Base-by-base conservation (phyloP, 257 asterid genomes). In the Orobanche coerulescens region DNA sequence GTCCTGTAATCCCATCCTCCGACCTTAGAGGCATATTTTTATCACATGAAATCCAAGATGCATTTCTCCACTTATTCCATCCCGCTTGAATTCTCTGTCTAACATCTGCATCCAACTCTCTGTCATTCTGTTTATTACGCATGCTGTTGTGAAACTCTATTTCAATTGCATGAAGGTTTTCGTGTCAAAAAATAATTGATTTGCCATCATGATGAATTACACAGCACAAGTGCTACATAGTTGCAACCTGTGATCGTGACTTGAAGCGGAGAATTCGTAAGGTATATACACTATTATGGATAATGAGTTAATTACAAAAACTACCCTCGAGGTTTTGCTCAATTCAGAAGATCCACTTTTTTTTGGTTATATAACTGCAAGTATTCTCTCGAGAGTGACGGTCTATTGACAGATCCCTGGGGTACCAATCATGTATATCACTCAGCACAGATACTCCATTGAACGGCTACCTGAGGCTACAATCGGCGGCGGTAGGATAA, bases 161-260 rank as follows among this genome's bases (percentile, higher is more conserved):
- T 28, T 62, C 28, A 43, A 19, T 56, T 2, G 22, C 15, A 25
- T 4, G 10, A 53, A 43, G 36, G n/a, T 15, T 56, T 57, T 49
- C 5, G 10, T 31, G 13, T 46, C 39, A 36, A 61, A 30, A 52
- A 26, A 13, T 49, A 26, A 34, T 40, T 62, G 44, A 69, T 64
- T 28, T 70, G 48, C 23, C 68, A 44, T 58, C 50, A 25, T 73
- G 71, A 48, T 51, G 49, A 30, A 47, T 63, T 54, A 55, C 58
- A 77, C 89, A 93, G 97, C 95, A 86, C 71, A 93, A 89, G 68
- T 89, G 97, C 87, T 93, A 83, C 81, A 81, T 93, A 19, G 96
- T 93, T 44, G 99, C 98, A 43, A 93, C 99, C 62, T 89, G 97
- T 61, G 99, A 92, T 84, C 78, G 98, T 63, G 96, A 93, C 66